Base-by-base conservation (phyloP, 2,329 filamentous ascomycete species). In the Monosporascus sp. region DNA sequence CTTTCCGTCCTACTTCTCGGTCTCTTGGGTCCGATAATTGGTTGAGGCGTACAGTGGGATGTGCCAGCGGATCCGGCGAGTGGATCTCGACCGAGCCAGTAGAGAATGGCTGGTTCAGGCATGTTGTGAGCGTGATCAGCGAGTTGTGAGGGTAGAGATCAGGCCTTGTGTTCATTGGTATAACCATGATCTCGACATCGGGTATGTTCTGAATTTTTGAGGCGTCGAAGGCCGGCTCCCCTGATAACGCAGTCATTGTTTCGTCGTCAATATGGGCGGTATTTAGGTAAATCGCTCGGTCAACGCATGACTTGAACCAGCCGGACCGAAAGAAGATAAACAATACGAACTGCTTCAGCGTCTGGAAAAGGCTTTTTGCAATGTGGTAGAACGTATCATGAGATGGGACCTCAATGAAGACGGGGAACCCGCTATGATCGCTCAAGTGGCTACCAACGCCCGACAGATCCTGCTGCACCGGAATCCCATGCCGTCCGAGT, bases 361-460 rank as follows among this genome's bases (percentile, higher is more conserved):
- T 52, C 14, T 39, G 51, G 5, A 52, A 38, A n/a, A 37, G 27
- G 17, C 46, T 51, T 2, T 24, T 49, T 22, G 53, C 48, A 20
- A 57, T 48, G 2, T 36, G 43, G 22, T 57, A 52, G 1, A 52
- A 35, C 6, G 49, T 57, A 20, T 57, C 47, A 2, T 22, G 6
- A 11, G 48, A 14, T 4, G 55, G 52, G 17, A 57, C 5, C 31
- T 57, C 50, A 7, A 57, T 31, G 46, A 52, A 54, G 22, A 57
- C 45, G 9, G 55, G 55, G 17, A 55, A 18, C 7, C 52, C 50
- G 22, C 54, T 51, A 20, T 56, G 54, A 43, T 54, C 54, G 49
- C 51, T 56, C 6, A 56, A 22, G 37, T 52, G 48, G 14, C 45
- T 18, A 6, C 54, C 54, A 6, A 56, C 54, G 7, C 54, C 54